Conservation (phyloP, 805 yeast genomes). For the Kregervanrija fluxuum region DNA sequence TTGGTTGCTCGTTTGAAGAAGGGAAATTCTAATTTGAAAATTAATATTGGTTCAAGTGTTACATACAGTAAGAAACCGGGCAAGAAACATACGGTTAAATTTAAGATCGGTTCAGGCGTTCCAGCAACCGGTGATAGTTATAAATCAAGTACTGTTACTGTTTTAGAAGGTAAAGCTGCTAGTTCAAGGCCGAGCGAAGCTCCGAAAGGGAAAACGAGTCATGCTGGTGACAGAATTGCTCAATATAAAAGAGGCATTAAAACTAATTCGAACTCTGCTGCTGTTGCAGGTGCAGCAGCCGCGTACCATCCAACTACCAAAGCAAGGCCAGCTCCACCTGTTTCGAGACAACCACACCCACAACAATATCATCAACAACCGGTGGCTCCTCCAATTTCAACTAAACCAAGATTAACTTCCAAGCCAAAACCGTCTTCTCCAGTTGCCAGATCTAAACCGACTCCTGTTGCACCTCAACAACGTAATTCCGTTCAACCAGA, state of each 20-base stretch:
- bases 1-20: slow-evolving; percentile 66
- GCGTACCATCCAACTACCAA: slow-evolving; percentile 14
- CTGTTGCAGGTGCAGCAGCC: slow-evolving; percentile 35
- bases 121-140: slow-evolving; percentile 67
- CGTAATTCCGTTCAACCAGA: slow-evolving; percentile 5
- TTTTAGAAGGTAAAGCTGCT: slow-evolving; percentile 72
- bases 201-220: slow-evolving; percentile 50
- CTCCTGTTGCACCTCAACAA: slow-evolving; percentile 15
- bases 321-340: slow-evolving; percentile 21
- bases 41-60: slow-evolving; percentile 65
- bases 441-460: slow-evolving; percentile 15
- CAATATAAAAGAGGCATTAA: slow-evolving; percentile 18
- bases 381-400: slow-evolving; percentile 5
- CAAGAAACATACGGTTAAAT: slow-evolving; percentile 63
- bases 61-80: slow-evolving; percentile 90
- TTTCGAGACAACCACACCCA: slow-evolving; percentile 7
- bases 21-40: slow-evolving; percentile 47
- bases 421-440: slow-evolving; percentile 17
- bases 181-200: slow-evolving; percentile 62
- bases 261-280: slow-evolving; percentile 18
- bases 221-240: slow-evolving; percentile 20
- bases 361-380: slow-evolving; percentile 4
- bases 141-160: slow-evolving; percentile 83
- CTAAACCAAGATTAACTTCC: slow-evolving; percentile 7
- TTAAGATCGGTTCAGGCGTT: slow-evolving; percentile 52